These are phyloP conservation scores for Yarrowia sp. DNA, from an alignment of 805 yeast genomes.

Conservation along the genomic window DNA sequence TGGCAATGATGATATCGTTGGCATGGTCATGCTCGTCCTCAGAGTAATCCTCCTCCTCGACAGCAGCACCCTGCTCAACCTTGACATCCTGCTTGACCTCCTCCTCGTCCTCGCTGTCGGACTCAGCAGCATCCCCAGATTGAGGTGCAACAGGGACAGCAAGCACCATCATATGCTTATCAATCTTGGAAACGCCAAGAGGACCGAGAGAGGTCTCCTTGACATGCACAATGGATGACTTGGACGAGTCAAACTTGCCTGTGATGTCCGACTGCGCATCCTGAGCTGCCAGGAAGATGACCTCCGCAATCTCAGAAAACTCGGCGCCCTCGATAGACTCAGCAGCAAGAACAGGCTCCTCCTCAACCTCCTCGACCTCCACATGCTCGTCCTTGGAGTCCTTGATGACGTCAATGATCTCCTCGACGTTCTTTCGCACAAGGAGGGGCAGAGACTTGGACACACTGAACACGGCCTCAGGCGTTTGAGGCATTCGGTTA, in stretches of 20 bases:
- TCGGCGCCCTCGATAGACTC: constrained; percentile 36
- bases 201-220: constrained; percentile 28
- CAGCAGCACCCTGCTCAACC: constrained; percentile 4
- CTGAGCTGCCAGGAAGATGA: constrained; percentile 29
- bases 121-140: neutral
- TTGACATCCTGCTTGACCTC: constrained; percentile 1
- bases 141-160: constrained; percentile 35
- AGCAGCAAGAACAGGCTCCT: constrained; percentile 29
- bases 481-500: constrained; percentile 62
- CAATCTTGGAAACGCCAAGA: constrained; percentile 6
- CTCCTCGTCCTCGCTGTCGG: constrained; percentile 4
- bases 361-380: constrained; percentile 28
- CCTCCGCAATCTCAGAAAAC: constrained; percentile 34
- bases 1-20: constrained; percentile 35
- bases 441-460: constrained; percentile 55
- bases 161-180: constrained; percentile 32
- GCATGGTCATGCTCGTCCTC: constrained; percentile 22
- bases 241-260: constrained; percentile 33
- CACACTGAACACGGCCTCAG: constrained; percentile 48
- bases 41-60: constrained; percentile 9
- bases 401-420: constrained; percentile 64
- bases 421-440: constrained; percentile 64
- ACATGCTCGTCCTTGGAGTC: constrained; percentile 39
- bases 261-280: constrained; percentile 27
- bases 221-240: constrained; percentile 18